These are phyloP conservation scores for Singerocomus inundabilis DNA, from an alignment of 1,284 basidiomycete species.

Conservation along the genomic window DNA sequence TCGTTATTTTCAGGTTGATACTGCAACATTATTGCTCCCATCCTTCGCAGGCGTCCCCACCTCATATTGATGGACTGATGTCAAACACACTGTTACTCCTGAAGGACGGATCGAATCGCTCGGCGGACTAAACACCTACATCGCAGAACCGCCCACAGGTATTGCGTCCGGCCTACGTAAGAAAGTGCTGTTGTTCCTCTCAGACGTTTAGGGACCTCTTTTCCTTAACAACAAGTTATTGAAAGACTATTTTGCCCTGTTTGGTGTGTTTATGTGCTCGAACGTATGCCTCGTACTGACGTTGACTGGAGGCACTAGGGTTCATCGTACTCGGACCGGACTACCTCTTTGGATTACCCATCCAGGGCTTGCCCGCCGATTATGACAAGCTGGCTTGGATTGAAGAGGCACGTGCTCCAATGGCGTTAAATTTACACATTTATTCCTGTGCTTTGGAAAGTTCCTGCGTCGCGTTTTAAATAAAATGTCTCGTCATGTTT, in stretches of 20 bases:
- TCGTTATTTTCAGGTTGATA: not conserved
- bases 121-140: conserved; percentile 48
- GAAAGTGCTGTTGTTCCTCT: conserved; percentile 47
- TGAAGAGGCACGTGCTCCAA: not conserved
- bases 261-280: conserved; percentile 33
- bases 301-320: conserved; percentile 6
- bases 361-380: conserved; percentile 1
- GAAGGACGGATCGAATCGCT: conserved; percentile 42
- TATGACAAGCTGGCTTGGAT: conserved; percentile 12
- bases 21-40: not conserved
- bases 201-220: conserved; percentile 48
- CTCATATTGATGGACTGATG: conserved; percentile 44
- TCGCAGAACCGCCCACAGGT: conserved; percentile 40
- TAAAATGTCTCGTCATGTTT: no score
- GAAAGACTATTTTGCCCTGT: conserved; percentile 50
- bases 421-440: no score
- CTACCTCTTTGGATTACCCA: conserved; percentile 20
- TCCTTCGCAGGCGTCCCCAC: conserved; percentile 42
- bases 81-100: conserved; percentile 49
- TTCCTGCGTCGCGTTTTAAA: no score
- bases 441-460: no score
- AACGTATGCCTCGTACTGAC: not conserved
- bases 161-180: conserved; percentile 19
- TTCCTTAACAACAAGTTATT: conserved; percentile 48
- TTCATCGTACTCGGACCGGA: conserved; percentile 28